phyloP scores from a whole-genome alignment of 139 green algal species.

The Protoeuglena noctilucae region DNA sequence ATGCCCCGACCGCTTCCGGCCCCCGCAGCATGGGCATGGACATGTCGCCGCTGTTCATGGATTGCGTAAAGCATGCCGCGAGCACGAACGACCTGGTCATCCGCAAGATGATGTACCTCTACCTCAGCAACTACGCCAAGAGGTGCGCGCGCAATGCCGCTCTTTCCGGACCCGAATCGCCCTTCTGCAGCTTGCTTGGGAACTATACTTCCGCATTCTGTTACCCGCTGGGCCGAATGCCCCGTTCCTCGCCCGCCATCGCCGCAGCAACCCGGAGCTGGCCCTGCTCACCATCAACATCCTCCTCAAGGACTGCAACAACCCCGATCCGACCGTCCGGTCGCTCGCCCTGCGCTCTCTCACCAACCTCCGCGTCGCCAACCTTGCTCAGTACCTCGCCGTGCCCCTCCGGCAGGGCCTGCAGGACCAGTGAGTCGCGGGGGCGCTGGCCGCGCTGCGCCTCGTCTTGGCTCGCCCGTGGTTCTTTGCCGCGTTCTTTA shows the following conservation, averaged over 20 bases:
- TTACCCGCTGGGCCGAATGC: no score
- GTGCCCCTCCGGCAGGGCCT: conserved; percentile 39
- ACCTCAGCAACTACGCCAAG: conserved; percentile 64
- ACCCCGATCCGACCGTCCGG: conserved; percentile 79
- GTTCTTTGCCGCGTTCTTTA: no score
- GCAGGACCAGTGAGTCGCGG: no score
- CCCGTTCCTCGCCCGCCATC: no score
- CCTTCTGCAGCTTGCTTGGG: conserved; percentile 16
- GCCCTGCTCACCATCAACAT: conserved; percentile 74
- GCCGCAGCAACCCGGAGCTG: conserved; percentile 47
- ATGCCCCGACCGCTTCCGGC: conserved; percentile 46
- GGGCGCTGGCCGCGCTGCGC: no score
- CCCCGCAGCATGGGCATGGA: conserved; percentile 86
- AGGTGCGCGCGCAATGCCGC: conserved; percentile 22
- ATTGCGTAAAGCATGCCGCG: conserved; percentile 11
- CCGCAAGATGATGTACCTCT: conserved; percentile 93
- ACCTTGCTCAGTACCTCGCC: conserved; percentile 93
- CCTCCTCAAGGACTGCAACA: conserved; percentile 56
- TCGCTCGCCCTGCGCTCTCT: conserved; percentile 82
- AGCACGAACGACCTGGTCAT: conserved; percentile 29
- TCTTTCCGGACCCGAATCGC: conserved; percentile 23
- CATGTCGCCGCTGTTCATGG: conserved; percentile 73
- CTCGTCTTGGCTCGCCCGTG: no score
- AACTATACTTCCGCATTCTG: conserved; percentile 13
- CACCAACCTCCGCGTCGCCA: conserved; percentile 69